Evolutionary conservation across 768 basidiomycete genomes (phyloP).

Genomic region (Hirschioporus abietinus): DNA sequence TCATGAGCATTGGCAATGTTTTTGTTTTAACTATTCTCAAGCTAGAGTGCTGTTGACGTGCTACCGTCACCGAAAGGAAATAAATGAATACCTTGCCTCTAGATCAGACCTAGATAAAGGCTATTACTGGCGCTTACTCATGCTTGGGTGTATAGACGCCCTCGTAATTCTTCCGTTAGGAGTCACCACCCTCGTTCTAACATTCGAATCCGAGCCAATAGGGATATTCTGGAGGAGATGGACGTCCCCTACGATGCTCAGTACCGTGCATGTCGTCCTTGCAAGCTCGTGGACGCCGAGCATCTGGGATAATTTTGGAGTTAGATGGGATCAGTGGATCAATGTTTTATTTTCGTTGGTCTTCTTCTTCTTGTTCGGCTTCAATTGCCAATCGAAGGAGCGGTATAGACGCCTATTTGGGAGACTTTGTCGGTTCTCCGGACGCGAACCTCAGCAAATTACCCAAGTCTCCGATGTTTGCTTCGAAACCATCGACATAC

Average conservation of each 20-base stretch:
- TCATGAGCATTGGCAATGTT: too few species aligned
- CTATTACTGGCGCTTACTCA: not conserved
- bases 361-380: not conserved
- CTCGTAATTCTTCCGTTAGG: not conserved
- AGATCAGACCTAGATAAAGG: not conserved
- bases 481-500: too few species aligned
- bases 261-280: not conserved
- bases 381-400: not conserved
- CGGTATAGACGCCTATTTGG: not conserved
- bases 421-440: not conserved
- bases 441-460: too few species aligned
- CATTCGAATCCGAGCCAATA: not conserved
- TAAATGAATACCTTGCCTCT: not conserved
- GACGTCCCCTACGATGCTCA: not conserved
- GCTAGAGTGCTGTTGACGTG: too few species aligned
- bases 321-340: not conserved
- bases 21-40: too few species aligned
- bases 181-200: not conserved
- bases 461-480: too few species aligned
- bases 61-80: not conserved
- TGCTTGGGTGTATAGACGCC: not conserved
- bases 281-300: not conserved
- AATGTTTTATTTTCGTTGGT: not conserved
- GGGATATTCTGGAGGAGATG: not conserved
- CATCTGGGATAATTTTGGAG: not conserved